phyloP scores from a whole-genome alignment of 768 basidiomycete species.

The Hygrophorus pudorinus region DNA sequence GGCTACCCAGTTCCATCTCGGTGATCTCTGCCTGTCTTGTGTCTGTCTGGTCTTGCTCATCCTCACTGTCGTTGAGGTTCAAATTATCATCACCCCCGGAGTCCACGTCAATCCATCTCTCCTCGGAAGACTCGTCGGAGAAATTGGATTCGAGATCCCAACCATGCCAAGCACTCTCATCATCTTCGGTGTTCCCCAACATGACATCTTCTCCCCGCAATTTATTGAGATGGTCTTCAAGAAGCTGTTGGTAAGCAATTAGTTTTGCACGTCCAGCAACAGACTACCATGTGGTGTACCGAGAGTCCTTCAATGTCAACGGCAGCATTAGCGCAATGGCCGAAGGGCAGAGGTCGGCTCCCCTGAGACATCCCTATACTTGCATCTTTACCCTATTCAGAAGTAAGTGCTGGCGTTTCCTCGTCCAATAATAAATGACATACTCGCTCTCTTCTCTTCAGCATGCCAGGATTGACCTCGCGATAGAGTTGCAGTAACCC shows the following conservation, averaged over 20 bases:
- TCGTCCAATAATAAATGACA: slow-evolving; percentile 13
- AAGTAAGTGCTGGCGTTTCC: slow-evolving; percentile 1
- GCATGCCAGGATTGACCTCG: slow-evolving; percentile 91
- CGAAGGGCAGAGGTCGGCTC: slow-evolving; percentile 66
- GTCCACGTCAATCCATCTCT: slow-evolving; percentile 75
- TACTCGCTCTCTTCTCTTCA: slow-evolving; percentile 82
- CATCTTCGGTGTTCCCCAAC: slow-evolving; percentile 42
- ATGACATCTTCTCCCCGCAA: slow-evolving; percentile 48
- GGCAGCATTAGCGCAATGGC: slow-evolving; percentile 64
- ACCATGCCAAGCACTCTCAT: slow-evolving; percentile 69
- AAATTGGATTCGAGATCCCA: slow-evolving; percentile 83
- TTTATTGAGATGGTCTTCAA: slow-evolving; percentile 78
- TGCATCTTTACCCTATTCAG: slow-evolving; percentile 79
- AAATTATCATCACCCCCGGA: slow-evolving; percentile 58
- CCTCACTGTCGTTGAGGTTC: slow-evolving; percentile 82
- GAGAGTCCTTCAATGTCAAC: slow-evolving; percentile 85
- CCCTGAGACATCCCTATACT: slow-evolving; percentile 64
- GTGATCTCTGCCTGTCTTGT: slow-evolving; percentile 17
- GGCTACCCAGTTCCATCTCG: slow-evolving; percentile 19
- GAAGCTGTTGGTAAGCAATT: slow-evolving; percentile 38
- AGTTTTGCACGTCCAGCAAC: neutral
- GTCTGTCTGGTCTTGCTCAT: slow-evolving; percentile 47
- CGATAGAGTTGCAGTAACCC: slow-evolving; percentile 84
- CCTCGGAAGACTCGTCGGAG: slow-evolving; percentile 40
- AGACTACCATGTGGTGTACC: slow-evolving; percentile 33